These are phyloP conservation scores for Beauveria brongniartii DNA, from an alignment of 2,329 filamentous ascomycete species.

Conservation along the genomic window DNA sequence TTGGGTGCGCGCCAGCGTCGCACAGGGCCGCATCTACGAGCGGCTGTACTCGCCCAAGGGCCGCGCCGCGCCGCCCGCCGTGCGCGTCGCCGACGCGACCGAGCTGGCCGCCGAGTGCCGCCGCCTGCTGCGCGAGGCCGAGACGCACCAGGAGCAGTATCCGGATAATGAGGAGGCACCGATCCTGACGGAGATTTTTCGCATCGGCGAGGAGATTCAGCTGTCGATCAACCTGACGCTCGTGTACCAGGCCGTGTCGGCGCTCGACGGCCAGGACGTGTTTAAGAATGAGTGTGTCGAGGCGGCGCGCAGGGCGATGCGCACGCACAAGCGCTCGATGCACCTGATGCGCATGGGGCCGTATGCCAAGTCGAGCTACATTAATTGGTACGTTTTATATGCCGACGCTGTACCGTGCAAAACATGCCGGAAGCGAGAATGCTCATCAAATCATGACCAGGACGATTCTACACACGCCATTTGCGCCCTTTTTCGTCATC, in stretches of 20 bases:
- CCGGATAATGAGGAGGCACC: conserved; percentile 30
- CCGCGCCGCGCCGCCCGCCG: conserved; percentile 29
- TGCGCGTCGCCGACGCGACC: conserved; percentile 32
- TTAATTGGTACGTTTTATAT: conserved; percentile 38
- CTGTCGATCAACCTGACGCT: conserved; percentile 41
- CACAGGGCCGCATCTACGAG: conserved; percentile 53
- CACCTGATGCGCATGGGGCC: conserved; percentile 30
- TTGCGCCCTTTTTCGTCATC: conserved; percentile 51
- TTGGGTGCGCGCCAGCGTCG: conserved; percentile 47
- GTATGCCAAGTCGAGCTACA: conserved; percentile 38
- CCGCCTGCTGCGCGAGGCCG: conserved; percentile 25
- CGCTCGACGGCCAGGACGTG: conserved; percentile 30
- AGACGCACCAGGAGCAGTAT: conserved; percentile 27
- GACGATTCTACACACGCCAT: conserved; percentile 47
- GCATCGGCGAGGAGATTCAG: conserved; percentile 40
- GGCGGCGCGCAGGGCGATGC: conserved; percentile 39
- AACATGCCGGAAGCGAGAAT: neutral
- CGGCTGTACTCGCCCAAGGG: conserved; percentile 42
- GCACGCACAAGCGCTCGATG: conserved; percentile 38
- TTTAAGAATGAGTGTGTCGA: conserved; percentile 43
- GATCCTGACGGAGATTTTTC: conserved; percentile 34
- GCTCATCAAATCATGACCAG: conserved; percentile 22
- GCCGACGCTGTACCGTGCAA: too few relatives aligned
- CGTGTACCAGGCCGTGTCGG: conserved; percentile 45
- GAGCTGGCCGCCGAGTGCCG: conserved; percentile 30